Percentiles rank a stretch among this genome's conserved stretches.
phyloP scores from a whole-genome alignment of 2,329 filamentous ascomycete species.

The Cladophialophora exuberans region DNA sequence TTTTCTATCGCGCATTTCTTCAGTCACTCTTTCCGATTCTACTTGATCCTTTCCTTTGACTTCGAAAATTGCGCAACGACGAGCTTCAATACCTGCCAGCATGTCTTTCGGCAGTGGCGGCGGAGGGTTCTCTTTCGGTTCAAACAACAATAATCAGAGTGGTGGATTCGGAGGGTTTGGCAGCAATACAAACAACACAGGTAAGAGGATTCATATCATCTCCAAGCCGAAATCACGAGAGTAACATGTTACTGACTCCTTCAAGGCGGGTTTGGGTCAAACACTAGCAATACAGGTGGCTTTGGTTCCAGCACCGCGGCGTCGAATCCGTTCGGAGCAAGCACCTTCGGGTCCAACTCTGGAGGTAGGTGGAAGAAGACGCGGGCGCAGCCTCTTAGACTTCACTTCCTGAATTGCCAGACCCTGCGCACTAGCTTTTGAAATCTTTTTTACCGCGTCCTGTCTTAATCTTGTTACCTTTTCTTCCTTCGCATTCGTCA shows the following conservation, averaged over 20 bases:
- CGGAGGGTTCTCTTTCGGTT: slow-evolving; percentile 27
- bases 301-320: slow-evolving; percentile 32
- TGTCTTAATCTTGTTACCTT: background rate
- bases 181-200: slow-evolving; percentile 27
- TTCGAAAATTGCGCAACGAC: slow-evolving; percentile 30
- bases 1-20: slow-evolving; percentile 15
- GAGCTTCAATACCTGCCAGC: slow-evolving; percentile 28
- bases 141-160: slow-evolving; percentile 26
- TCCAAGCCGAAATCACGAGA: background rate
- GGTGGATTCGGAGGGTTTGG: slow-evolving; percentile 33
- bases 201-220: slow-evolving; percentile 19
- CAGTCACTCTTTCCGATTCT: slow-evolving; percentile 9
- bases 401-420: slow-evolving; percentile 4
- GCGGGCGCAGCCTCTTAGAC: background rate
- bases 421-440: background rate
- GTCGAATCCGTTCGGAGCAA: slow-evolving; percentile 31
- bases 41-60: background rate
- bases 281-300: slow-evolving; percentile 26
- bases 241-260: slow-evolving; percentile 10
- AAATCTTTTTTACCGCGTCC: background rate
- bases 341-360: slow-evolving; percentile 28
- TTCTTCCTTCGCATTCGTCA: background rate
- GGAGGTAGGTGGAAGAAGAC: slow-evolving; percentile 25
- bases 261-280: slow-evolving; percentile 30
- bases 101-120: slow-evolving; percentile 34